Evolutionary conservation across 164 flowering plant genomes (phyloP).

Genomic region (Aristolochia californica): DNA sequence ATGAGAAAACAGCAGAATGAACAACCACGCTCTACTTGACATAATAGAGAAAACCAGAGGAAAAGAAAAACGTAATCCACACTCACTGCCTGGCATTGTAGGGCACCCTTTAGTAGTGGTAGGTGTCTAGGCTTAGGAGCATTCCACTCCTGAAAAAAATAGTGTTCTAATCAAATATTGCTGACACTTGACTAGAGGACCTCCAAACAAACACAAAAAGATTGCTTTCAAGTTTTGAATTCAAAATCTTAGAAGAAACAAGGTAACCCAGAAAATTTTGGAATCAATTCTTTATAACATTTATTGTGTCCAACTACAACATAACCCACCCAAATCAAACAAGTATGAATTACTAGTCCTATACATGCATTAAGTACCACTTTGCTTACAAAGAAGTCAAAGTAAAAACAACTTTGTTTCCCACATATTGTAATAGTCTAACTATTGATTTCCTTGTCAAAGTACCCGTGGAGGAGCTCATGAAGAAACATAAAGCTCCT

Average conservation of each 20-base stretch:
- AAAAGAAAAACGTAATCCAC: background rate
- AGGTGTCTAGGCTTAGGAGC: slow-evolving; percentile 69
- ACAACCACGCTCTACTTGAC: background rate
- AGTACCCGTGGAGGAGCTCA: no score
- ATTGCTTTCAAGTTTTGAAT: background rate
- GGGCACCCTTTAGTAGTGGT: slow-evolving; percentile 62
- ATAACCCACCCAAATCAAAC: background rate
- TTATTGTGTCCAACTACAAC: background rate
- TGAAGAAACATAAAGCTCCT: no score
- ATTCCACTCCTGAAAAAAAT: slow-evolving; percentile 63
- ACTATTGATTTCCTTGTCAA: no score
- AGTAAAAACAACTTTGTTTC: no score
- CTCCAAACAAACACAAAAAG: background rate
- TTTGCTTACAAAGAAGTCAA: no score
- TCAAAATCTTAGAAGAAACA: background rate
- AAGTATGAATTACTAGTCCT: background rate
- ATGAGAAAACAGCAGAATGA: slow-evolving; percentile 9
- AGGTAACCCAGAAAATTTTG: background rate
- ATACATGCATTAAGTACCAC: no score
- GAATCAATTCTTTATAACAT: background rate
- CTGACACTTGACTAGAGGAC: background rate
- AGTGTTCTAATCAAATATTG: background rate
- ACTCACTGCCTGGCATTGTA: slow-evolving; percentile 51
- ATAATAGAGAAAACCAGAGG: background rate
- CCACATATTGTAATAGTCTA: no score